These are phyloP conservation scores for Trichosporon sp. DNA, from an alignment of 1,284 basidiomycete genomes.

Conservation along the genomic window DNA sequence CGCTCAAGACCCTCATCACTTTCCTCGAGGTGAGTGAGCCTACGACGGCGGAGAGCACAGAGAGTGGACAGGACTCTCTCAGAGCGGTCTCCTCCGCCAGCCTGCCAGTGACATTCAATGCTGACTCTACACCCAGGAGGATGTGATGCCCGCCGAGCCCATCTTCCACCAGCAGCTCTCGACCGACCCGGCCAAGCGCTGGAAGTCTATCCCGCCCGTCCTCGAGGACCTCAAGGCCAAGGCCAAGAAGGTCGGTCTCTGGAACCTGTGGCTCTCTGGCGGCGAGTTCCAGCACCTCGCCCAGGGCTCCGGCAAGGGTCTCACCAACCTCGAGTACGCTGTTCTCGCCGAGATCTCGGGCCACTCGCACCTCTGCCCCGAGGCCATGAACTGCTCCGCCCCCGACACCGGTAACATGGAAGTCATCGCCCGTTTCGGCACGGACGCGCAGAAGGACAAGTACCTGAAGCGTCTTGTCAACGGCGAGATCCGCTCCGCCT, in stretches of 20 bases:
- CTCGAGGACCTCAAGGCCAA: slow-evolving; percentile 80
- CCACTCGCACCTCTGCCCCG: slow-evolving; percentile 72
- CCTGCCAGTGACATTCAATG: too few relatives aligned
- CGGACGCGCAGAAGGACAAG: slow-evolving; percentile 78
- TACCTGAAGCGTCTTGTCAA: slow-evolving; percentile 85
- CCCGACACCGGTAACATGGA: slow-evolving; percentile 98
- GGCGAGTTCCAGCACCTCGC: slow-evolving; percentile 72
- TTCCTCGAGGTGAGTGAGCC: slow-evolving; percentile 68
- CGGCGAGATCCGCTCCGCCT: slow-evolving; percentile 88
- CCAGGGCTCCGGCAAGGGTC: slow-evolving; percentile 64
- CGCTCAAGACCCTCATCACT: slow-evolving; percentile 70
- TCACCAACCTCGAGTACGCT: slow-evolving; percentile 90
- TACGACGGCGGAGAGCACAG: too few relatives aligned
- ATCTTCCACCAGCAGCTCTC: slow-evolving; percentile 81
- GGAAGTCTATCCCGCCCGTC: slow-evolving; percentile 76
- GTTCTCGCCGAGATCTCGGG: slow-evolving; percentile 95
- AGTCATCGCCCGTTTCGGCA: slow-evolving; percentile 91
- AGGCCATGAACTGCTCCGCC: slow-evolving; percentile 85
- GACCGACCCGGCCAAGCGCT: slow-evolving; percentile 65
- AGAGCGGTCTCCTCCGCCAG: too few relatives aligned
- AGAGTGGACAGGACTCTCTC: too few relatives aligned
- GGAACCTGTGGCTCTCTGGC: slow-evolving; percentile 96
- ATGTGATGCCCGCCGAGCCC: slow-evolving; percentile 71
- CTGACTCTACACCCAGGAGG: slow-evolving; percentile 56
- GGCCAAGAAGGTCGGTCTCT: slow-evolving; percentile 81